Evolutionary conservation across 192 early-diverging fungal genomes (phyloP).

Genomic region (Piromyces sp.): DNA sequence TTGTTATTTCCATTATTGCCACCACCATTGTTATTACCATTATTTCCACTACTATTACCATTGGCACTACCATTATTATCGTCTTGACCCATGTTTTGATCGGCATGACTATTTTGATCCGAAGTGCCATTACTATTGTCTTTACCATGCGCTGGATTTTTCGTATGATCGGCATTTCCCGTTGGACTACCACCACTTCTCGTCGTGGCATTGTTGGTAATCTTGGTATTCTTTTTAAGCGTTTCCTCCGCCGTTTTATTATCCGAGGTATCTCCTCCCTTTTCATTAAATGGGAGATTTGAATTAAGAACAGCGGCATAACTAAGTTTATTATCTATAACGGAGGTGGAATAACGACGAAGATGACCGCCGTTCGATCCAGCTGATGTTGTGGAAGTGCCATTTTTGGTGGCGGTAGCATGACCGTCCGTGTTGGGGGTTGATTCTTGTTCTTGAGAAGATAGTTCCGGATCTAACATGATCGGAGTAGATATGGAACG

Average conservation of each 20-base stretch:
- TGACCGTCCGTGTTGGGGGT: no score
- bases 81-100: neutral
- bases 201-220: neutral
- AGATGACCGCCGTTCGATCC: neutral
- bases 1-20: neutral
- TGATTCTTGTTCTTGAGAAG: no score
- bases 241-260: no score
- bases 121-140: neutral
- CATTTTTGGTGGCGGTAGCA: no score
- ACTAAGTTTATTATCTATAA: neutral
- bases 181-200: neutral
- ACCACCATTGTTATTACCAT: neutral
- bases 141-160: neutral
- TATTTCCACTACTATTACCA: neutral
- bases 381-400: no score
- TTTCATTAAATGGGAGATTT: neutral
- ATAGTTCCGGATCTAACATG: no score
- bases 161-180: neutral
- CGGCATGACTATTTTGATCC: neutral
- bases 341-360: neutral
- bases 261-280: neutral
- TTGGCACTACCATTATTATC: neutral
- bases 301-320: neutral
- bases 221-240: neutral
- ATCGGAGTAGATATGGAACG: neutral